Conservation (phyloP, 306 rosid genomes). For the Lagenaria siceraria region DNA sequence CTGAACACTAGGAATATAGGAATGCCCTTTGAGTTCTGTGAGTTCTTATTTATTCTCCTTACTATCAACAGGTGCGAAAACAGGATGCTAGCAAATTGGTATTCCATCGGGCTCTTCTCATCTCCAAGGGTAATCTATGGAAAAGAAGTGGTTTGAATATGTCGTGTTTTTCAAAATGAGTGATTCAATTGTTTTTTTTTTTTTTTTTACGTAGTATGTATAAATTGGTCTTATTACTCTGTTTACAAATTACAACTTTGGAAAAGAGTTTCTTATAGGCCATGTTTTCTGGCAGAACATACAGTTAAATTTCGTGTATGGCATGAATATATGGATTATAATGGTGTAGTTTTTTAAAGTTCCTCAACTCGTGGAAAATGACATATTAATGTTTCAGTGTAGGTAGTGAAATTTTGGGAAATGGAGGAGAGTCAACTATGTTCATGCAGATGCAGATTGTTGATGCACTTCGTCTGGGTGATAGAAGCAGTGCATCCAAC, state of each 20-base stretch:
- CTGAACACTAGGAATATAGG: neutral
- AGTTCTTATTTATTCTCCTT: neutral
- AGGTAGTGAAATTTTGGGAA: slow-evolving; percentile 19
- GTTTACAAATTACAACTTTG: neutral
- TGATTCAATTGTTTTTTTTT: neutral
- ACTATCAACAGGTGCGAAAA: slow-evolving; percentile 13
- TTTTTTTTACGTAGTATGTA: neutral
- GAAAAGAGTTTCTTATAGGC: neutral
- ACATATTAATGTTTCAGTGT: slow-evolving; percentile 11
- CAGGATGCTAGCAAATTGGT: slow-evolving; percentile 6
- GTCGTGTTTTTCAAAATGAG: neutral
- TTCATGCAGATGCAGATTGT: slow-evolving; percentile 43
- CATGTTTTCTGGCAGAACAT: neutral
- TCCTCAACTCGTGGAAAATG: slow-evolving; percentile 1
- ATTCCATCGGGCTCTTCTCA: slow-evolving; percentile 1
- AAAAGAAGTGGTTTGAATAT: neutral
- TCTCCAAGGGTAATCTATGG: slow-evolving; percentile 8
- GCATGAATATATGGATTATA: neutral
- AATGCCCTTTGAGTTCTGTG: neutral
- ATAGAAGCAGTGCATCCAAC: slow-evolving; percentile 47
- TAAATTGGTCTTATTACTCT: neutral
- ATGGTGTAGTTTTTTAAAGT: neutral
- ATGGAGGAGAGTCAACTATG: slow-evolving; percentile 19
- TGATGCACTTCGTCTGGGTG: slow-evolving; percentile 43
- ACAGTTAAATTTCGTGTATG: neutral